phyloP scores from a whole-genome alignment of 2,329 filamentous ascomycete genomes.

The Epichloe bromicola region DNA sequence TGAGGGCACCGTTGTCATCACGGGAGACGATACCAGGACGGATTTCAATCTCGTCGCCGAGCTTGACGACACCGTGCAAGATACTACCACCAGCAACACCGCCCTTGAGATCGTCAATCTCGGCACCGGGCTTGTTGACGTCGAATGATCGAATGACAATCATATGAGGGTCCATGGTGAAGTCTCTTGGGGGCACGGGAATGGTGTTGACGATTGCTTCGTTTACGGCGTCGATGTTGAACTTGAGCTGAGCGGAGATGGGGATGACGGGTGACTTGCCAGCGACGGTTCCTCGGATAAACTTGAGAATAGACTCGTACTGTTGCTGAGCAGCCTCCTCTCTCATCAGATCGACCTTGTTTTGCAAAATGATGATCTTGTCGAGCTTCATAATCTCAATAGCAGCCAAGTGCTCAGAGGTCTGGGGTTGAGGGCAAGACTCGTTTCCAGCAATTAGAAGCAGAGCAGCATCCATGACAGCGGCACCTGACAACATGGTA shows the following conservation, averaged over 20 bases:
- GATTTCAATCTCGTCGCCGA: conserved; percentile 97
- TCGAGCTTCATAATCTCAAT: conserved; percentile 99
- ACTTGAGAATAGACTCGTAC: conserved; percentile 95
- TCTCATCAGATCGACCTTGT: conserved; percentile 98
- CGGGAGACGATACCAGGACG: conserved; percentile 95
- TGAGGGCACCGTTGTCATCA: conserved; percentile 83
- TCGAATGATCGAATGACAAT: conserved; percentile 99
- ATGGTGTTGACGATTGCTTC: conserved; percentile 93
- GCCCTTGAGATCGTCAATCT: conserved; percentile 96
- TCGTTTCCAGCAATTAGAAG: conserved; percentile 97
- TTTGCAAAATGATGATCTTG: conserved; percentile 98
- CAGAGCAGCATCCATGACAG: conserved; percentile 97
- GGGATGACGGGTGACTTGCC: conserved; percentile 92
- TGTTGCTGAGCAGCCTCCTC: conserved; percentile 89
- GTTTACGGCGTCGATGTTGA: conserved; percentile 98
- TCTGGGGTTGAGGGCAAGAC: conserved; percentile 95
- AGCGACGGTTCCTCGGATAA: conserved; percentile 93
- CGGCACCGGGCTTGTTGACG: conserved; percentile 98
- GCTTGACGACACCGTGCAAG: conserved; percentile 88
- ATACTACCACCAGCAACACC: conserved; percentile 97
- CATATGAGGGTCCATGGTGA: conserved; percentile 88
- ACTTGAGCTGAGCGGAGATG: conserved; percentile 94
- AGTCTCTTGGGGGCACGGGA: conserved; percentile 81
- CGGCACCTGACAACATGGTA: conserved; percentile 98
- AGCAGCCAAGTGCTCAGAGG: conserved; percentile 93